Evolutionary conservation across 1,284 basidiomycete genomes (phyloP), one percentile per base, ranked within the genome.

Genomic region (Cerrena zonata): DNA sequence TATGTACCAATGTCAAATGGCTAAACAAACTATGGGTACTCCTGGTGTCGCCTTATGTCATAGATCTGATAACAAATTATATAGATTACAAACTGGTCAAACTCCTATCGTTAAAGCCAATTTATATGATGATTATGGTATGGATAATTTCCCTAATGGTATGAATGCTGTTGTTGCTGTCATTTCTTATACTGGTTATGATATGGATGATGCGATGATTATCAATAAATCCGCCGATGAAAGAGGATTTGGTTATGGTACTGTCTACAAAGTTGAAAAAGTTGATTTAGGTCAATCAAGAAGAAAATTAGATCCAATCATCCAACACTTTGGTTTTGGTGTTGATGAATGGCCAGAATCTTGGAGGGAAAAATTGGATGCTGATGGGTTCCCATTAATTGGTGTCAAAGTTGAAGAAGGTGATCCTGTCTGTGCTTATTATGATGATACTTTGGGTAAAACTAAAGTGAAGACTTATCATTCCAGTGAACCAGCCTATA

Each of bases 191-290:
- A 99, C 96, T 0, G 96, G 96, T 4, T 99, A 99, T 71, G 96
- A 99, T 68, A 99, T 99, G 96, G 96, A 99, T 73, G 96, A 99
- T 63, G 96, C 96, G 55, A 99, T 99, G 96, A 99, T 99, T 60
- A 73, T 99, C 48, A 99, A 99, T 74, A 99, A 99, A 74, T 98
- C 94, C 2, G 89, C 93, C 2, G 94, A 99, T 66, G 96, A 99
- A 71, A 86, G 96, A 39, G 96, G 96, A 0, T 99, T 99, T 65
- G 94, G 80, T 0, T 97, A 99, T 65, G 96, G 96, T 21, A 93
- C 94, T 1, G 84, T 99, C 37, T 99, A 98, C 79, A 99, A 99
- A 71, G 87, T 91, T 4, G 85, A 95, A 64, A 90, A 90, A 39
- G 77, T 98, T 52, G 94, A 99, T 67, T 77, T 99, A 89, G 64